phyloP scores from a whole-genome alignment of 108 stramenopile species.

The Chaetoceros tenuissimus region DNA sequence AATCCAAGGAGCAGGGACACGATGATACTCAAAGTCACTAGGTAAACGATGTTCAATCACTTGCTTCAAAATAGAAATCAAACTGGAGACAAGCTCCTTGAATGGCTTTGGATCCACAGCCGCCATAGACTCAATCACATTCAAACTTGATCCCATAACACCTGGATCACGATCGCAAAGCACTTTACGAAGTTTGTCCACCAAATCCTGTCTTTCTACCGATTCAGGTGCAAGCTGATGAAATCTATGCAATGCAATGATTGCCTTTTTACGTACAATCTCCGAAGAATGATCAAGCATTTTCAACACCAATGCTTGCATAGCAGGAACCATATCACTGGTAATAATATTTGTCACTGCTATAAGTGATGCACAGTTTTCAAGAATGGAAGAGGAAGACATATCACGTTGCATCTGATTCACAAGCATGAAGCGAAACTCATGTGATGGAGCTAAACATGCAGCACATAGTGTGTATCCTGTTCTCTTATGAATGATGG shows the following conservation, averaged over 20 bases:
- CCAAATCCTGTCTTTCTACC: conserved; percentile 60
- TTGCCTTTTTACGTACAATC: conserved; percentile 91
- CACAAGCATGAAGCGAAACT: conserved; percentile 99
- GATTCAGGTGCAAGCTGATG: conserved; percentile 81
- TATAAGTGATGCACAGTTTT: conserved; percentile 83
- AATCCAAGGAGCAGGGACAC: conserved; percentile 99
- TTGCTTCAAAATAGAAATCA: conserved; percentile 95
- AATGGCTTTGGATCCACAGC: conserved; percentile 56
- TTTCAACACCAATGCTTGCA: conserved; percentile 57
- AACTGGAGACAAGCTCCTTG: conserved; percentile 89
- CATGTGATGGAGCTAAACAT: conserved; percentile 91
- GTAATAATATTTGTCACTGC: conserved; percentile 85
- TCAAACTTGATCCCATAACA: conserved; percentile 92
- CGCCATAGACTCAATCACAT: conserved; percentile 86
- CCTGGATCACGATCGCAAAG: conserved; percentile 95
- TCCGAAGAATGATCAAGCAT: conserved; percentile 60
- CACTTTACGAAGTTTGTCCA: conserved; percentile 82
- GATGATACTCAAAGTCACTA: conserved; percentile 97
- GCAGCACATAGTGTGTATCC: conserved; percentile 91
- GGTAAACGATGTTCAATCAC: conserved; percentile 95
- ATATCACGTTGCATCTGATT: conserved; percentile 98
- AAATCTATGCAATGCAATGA: conserved; percentile 87
- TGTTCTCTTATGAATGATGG: conserved; percentile 85
- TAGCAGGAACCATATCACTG: conserved; percentile 90
- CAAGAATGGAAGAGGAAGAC: conserved; percentile 82